Evolutionary conservation across 2,329 filamentous ascomycete species (phyloP), one percentile per base, ranked within the genome.

Genomic region (Chalara sp.): DNA sequence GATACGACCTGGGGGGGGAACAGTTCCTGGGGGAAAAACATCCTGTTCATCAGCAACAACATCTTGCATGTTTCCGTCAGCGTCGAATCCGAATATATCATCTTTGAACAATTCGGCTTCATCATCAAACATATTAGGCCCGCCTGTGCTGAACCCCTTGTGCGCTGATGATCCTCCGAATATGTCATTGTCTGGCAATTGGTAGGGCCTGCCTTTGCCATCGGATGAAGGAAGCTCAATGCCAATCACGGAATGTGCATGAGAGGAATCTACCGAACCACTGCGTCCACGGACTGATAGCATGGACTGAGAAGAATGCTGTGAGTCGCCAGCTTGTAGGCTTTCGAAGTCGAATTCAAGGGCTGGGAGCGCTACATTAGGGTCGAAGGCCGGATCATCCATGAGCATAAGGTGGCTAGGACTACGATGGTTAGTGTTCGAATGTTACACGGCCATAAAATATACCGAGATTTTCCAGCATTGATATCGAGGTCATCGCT

Each of bases 321-420:
- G 58, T 33, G 60, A 58, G 31, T 58, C 53, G 12, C 58, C 44
- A 11, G 52, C 35, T 32, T 72, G 64, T 37, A 79, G 65, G 3
- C 68, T 65, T 8, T 69, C 68, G 12, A 83, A 62, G 46, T 80
- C 74, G 28, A 80, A 64, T 32, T 83, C 74, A 51, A 86, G 73
- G 1, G 76, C 72, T 1, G 83, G 80, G 30, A 89, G 71, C 33
- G 74, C 72, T 33, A 83, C 74, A 42, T 85, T 81, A 0, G 85
- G 83, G 7, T 87, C 69, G 63, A 97, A 96, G 41, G 80, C 76
- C 1, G 90, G 89, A 62, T 97, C 92, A 61, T 97, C 89, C 49
- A 80, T 74, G 2, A 97, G 74, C 3, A 89, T 73, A 50, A 96
- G 82, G 58, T 91, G 84, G 29, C 87, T 81, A 5, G 80, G 82